Evolutionary conservation across 139 green algal species (phyloP).

Genomic region (Picochlorum sp.): DNA sequence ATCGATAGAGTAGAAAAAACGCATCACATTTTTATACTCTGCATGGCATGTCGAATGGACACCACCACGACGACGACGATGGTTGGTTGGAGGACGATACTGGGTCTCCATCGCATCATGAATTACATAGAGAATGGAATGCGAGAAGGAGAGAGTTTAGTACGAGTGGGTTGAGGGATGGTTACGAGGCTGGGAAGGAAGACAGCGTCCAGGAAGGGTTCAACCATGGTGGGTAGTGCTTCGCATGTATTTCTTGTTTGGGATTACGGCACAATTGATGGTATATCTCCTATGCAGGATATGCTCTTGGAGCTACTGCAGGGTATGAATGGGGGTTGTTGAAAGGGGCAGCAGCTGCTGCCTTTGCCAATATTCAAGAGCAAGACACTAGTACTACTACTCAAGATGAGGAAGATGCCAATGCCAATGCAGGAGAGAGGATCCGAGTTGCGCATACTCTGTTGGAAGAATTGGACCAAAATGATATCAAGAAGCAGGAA

Average conservation of each 20-base stretch:
- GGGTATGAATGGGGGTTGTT: constrained; percentile 21
- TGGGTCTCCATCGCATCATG: background rate
- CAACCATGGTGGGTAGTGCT: constrained; percentile 12
- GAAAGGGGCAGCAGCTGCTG: constrained; percentile 5
- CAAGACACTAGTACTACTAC: background rate
- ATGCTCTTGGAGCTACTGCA: constrained; percentile 7
- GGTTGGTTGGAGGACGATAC: constrained; percentile 12
- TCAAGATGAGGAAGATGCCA: background rate
- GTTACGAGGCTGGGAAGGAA: constrained; percentile 28
- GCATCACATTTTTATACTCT: too few species aligned
- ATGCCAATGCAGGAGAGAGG: too few species aligned
- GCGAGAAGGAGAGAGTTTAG: constrained; percentile 15
- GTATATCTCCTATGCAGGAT: constrained; percentile 10
- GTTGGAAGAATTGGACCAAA: background rate
- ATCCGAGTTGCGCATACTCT: background rate
- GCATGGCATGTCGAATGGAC: background rate
- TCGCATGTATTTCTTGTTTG: background rate
- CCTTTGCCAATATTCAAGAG: background rate
- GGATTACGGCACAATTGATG: background rate
- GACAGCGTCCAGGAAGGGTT: constrained; percentile 29
- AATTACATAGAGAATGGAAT: constrained; percentile 24
- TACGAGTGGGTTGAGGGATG: constrained; percentile 22
- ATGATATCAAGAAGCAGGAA: constrained; percentile 1
- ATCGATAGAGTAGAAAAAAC: background rate
- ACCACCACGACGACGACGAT: background rate